Conservation (phyloP, 1,284 basidiomycete species). For the Melampsora occidentalis region DNA sequence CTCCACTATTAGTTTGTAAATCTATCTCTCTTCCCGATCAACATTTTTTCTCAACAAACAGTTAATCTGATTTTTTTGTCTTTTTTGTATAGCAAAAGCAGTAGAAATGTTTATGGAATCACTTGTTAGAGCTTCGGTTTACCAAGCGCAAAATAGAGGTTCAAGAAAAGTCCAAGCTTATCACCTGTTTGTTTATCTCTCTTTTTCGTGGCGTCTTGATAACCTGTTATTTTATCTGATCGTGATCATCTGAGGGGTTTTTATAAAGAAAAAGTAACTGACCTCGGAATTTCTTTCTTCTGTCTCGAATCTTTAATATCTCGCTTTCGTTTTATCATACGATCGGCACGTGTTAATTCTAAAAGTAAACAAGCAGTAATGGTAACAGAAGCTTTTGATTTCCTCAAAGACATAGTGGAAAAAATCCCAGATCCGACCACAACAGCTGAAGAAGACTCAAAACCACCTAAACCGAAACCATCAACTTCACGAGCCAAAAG, state of each 20-base stretch:
- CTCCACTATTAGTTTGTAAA: conserved; percentile 95
- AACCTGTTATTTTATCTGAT: too few species aligned
- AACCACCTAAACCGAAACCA: conserved; percentile 58
- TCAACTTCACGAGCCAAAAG: not conserved
- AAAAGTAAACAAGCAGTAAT: conserved; percentile 88
- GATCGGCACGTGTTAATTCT: conserved; percentile 3
- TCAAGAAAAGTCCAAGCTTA: conserved; percentile 89
- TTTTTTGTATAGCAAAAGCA: conserved; percentile 71
- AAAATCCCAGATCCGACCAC: conserved; percentile 77
- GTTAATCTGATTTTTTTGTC: not conserved
- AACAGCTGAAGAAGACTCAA: conserved; percentile 59
- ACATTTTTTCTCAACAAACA: conserved; percentile 2
- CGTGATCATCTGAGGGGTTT: too few species aligned
- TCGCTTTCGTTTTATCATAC: too few species aligned
- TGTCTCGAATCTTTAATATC: not conserved
- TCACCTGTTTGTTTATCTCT: conserved; percentile 71
- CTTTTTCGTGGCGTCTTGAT: not conserved
- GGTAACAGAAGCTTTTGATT: conserved; percentile 85
- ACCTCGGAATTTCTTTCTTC: conserved; percentile 23
- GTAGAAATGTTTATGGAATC: conserved; percentile 88
- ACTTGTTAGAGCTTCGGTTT: conserved; percentile 78
- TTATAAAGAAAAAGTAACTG: not conserved
- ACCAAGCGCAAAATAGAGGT: conserved; percentile 74
- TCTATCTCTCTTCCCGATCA: conserved; percentile 47
- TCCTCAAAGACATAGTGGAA: conserved; percentile 91